Conservation (phyloP, 352 stramenopile genomes). For the Nothophytophthora sp. region DNA sequence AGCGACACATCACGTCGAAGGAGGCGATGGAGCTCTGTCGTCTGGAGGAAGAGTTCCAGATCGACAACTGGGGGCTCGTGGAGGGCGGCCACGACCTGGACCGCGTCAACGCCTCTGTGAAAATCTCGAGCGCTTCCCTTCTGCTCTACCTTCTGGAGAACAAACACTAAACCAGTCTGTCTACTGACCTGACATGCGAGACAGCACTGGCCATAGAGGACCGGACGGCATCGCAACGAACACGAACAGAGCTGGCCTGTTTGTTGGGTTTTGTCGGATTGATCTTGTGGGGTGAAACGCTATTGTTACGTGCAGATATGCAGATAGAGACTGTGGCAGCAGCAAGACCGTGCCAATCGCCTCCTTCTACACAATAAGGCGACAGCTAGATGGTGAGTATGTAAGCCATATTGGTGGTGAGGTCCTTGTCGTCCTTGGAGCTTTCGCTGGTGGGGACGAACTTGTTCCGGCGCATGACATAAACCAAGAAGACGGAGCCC, state of each 20-base stretch:
- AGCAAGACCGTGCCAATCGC: too few species aligned
- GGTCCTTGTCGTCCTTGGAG: conserved; percentile 54
- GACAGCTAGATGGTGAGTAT: conserved; percentile 6
- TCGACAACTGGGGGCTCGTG: conserved; percentile 86
- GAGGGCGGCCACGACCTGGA: conserved; percentile 90
- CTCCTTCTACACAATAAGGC: too few species aligned
- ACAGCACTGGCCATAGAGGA: not conserved
- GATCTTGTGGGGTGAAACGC: not conserved
- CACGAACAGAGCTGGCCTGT: conserved; percentile 2
- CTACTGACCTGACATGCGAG: too few species aligned
- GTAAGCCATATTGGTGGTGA: conserved; percentile 41
- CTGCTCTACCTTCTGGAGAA: conserved; percentile 86
- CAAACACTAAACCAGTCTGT: conserved; percentile 45
- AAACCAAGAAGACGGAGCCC: conserved; percentile 36
- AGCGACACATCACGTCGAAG: conserved; percentile 84
- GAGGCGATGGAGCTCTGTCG: conserved; percentile 85
- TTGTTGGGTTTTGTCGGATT: not conserved
- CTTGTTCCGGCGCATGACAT: conserved; percentile 44
- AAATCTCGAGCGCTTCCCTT: conserved; percentile 83
- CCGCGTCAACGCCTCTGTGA: conserved; percentile 84
- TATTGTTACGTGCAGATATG: not conserved
- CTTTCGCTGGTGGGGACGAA: conserved; percentile 29
- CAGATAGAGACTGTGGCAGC: too few species aligned
- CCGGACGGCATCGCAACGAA: too few species aligned
- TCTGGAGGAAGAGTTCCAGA: conserved; percentile 90